These are phyloP conservation scores for Psilocybe mexicana DNA, from an alignment of 1,284 basidiomycete species.

Conservation along the genomic window DNA sequence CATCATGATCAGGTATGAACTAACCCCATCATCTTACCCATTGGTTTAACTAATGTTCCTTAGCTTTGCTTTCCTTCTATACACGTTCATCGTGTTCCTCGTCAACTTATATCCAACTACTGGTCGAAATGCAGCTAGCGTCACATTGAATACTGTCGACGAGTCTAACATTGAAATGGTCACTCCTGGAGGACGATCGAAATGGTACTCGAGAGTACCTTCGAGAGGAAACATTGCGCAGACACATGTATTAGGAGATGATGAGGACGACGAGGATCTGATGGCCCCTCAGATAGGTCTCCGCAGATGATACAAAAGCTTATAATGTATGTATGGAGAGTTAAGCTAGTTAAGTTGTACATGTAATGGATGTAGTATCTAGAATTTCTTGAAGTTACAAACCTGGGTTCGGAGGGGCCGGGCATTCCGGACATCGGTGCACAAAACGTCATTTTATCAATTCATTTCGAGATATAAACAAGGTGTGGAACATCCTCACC, in stretches of 20 bases:
- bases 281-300: constrained; percentile 21
- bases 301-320: not conserved
- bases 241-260: constrained; percentile 34
- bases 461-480: too few relatives aligned
- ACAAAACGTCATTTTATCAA: not conserved
- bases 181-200: constrained; percentile 20
- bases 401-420: too few relatives aligned
- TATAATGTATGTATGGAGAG: not conserved
- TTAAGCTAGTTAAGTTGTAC: not conserved
- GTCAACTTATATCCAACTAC: constrained; percentile 48
- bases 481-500: too few relatives aligned
- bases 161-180: constrained; percentile 26
- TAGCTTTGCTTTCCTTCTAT: constrained; percentile 75
- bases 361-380: not conserved
- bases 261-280: constrained; percentile 31
- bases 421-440: too few relatives aligned
- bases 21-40: not conserved
- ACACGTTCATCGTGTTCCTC: constrained; percentile 60
- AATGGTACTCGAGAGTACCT: constrained; percentile 34
- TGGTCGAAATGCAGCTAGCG: constrained; percentile 52
- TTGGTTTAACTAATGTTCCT: not conserved
- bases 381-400: too few relatives aligned
- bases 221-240: constrained; percentile 10
- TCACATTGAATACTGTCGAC: constrained; percentile 19
- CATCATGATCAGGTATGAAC: constrained; percentile 71